A percentile compares a stretch with the other conserved stretches of the same genome.
Evolutionary conservation across 495 filamentous ascomycete genomes (phyloP).

Genomic region (Glonium stellatum): DNA sequence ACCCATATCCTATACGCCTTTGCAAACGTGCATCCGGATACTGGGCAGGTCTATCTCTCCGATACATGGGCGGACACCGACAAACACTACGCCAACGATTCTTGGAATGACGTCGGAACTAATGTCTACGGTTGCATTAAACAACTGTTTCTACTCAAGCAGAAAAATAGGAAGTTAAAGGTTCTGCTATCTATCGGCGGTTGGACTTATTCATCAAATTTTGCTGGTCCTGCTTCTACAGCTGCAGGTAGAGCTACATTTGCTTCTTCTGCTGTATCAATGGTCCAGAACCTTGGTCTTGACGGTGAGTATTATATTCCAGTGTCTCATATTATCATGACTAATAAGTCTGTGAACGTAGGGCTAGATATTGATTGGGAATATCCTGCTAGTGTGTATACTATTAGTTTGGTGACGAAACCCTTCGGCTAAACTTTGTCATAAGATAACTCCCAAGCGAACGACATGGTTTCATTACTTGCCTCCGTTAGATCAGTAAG

Average conservation of each 20-base stretch:
- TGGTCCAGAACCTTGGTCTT: slow-evolving; percentile 55
- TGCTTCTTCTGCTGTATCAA: slow-evolving; percentile 56
- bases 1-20: slow-evolving; percentile 93
- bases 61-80: slow-evolving; percentile 77
- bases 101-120: slow-evolving; percentile 53
- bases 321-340: neutral
- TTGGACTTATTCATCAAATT: slow-evolving; percentile 92
- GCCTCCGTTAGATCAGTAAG: slow-evolving; percentile 17
- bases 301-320: slow-evolving; percentile 17
- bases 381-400: slow-evolving; percentile 22
- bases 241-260: slow-evolving; percentile 54
- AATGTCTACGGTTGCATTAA: slow-evolving; percentile 82
- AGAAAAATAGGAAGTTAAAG: slow-evolving; percentile 80
- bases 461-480: slow-evolving; percentile 59
- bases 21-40: slow-evolving; percentile 70
- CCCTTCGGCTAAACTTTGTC: slow-evolving; percentile 1
- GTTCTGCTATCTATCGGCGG: slow-evolving; percentile 89
- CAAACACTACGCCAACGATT: slow-evolving; percentile 83
- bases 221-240: slow-evolving; percentile 65
- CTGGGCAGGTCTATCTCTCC: slow-evolving; percentile 74
- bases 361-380: slow-evolving; percentile 31
- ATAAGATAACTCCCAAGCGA: slow-evolving; percentile 49
- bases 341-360: slow-evolving; percentile 2
- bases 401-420: neutral
- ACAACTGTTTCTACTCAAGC: slow-evolving; percentile 89